These are phyloP conservation scores for Serendipita sp. DNA, from an alignment of 1,284 basidiomycete genomes.

Conservation along the genomic window DNA sequence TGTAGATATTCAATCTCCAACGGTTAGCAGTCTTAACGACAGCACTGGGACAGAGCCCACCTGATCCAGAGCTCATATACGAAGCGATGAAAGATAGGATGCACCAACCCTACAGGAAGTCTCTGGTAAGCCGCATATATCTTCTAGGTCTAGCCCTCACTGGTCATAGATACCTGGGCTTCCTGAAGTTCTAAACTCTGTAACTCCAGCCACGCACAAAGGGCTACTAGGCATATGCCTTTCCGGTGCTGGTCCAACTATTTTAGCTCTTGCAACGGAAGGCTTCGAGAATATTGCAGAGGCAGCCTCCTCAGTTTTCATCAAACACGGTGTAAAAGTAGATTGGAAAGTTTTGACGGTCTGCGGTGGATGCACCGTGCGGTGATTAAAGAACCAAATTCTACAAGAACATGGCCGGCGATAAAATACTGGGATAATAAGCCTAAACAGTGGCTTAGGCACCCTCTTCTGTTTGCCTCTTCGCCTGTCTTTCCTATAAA, in stretches of 20 bases:
- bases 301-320: constrained; percentile 66
- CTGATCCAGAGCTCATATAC: constrained; percentile 88
- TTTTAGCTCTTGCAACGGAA: constrained; percentile 84
- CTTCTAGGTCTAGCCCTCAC: background rate
- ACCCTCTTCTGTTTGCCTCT: no score
- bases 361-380: constrained; percentile 33
- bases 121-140: constrained; percentile 41
- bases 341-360: constrained; percentile 67
- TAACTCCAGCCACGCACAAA: constrained; percentile 81
- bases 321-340: constrained; percentile 57
- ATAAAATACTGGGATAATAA: background rate
- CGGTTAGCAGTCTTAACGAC: constrained; percentile 95
- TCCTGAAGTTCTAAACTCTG: constrained; percentile 73
- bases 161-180: constrained; percentile 79
- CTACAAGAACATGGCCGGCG: background rate
- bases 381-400: background rate
- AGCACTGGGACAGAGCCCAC: constrained; percentile 79
- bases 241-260: constrained; percentile 95
- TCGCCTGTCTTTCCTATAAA: no score
- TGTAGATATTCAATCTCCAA: constrained; percentile 93
- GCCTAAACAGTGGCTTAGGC: background rate
- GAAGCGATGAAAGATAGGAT: constrained; percentile 99
- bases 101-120: constrained; percentile 91
- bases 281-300: constrained; percentile 74
- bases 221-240: constrained; percentile 94